Evolutionary conservation across 768 basidiomycete genomes (phyloP), one percentile per base, ranked within the genome.

Genomic region (Boletellus emodensis): DNA sequence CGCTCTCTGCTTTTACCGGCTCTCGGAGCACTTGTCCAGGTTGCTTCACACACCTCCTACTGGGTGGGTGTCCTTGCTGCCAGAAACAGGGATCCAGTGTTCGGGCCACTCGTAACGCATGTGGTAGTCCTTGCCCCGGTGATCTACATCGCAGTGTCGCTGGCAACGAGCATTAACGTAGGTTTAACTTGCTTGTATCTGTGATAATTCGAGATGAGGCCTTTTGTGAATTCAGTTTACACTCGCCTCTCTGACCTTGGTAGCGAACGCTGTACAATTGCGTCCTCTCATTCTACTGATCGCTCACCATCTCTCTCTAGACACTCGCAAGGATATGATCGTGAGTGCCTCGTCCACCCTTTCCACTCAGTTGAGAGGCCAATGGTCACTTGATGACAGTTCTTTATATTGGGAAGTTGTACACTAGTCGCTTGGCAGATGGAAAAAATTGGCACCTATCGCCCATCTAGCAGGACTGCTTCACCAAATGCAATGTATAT

Each of bases 31-130:
- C 61, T 74, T 26, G 62, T 81, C 33, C 70, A 75, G 43, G 49
- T 71, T 42, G 73, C 81, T 26, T 84, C 89, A 1, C 77, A 80
- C 57, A 74, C 81, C n/a, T 79, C 80, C 6, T 87, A 88, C 58
- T 87, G 81, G 80, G 68, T 79, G 18, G 78, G 82, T 30, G 76
- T 79, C 20, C 77, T 74, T 68, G 82, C 84, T 10, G 77, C 80
- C 28, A 76, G 83, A 55, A 64, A 68, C 57, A 71, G 69, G 22
- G 73, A 79, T 54, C 76, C 82, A 13, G 51, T 82, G 13, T 66
- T 74, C 58, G 87, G 87, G 0, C 77, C 87, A 11, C 72, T 80
- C 14, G 54, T 78, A 6, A 78, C 84, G 2, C 88, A 90, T 67
- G 59, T 70, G 9, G 44, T 63, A 26, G 79, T 84, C 12, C 66